These are phyloP conservation scores for Marchantia paleacea DNA, from an alignment of 225 moss, liverwort and hornwort species.

Conservation along the genomic window DNA sequence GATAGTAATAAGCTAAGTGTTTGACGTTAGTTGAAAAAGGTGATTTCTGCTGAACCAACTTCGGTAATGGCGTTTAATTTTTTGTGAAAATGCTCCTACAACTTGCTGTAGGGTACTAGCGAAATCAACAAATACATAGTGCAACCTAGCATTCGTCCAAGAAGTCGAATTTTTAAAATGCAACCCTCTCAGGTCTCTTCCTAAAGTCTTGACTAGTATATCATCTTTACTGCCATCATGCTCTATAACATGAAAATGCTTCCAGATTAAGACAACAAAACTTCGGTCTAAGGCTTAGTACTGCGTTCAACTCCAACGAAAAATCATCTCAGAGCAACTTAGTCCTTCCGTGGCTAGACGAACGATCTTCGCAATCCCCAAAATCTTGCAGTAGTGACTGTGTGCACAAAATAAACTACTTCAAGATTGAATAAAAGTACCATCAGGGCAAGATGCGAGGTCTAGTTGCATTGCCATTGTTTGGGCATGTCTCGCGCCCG, in stretches of 20 bases:
- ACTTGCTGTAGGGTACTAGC: too few relatives aligned
- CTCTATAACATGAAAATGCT: not conserved
- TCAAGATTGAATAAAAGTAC: conserved; percentile 24
- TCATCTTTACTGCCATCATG: not conserved
- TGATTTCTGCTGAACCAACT: too few relatives aligned
- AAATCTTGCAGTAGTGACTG: not conserved
- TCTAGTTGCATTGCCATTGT: conserved; percentile 59
- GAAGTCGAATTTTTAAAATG: too few relatives aligned
- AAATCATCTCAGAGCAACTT: not conserved
- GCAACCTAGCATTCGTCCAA: too few relatives aligned
- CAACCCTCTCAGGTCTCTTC: not conserved
- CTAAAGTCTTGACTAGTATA: not conserved
- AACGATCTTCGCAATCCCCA: not conserved
- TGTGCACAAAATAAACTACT: not conserved
- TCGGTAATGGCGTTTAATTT: too few relatives aligned
- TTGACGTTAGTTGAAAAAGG: too few relatives aligned
- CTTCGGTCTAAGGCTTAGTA: not conserved
- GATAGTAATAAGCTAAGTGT: too few relatives aligned
- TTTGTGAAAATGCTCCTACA: too few relatives aligned
- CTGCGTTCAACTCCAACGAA: not conserved
- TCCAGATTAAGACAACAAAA: not conserved
- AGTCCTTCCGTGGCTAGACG: not conserved
- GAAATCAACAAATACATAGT: too few relatives aligned
- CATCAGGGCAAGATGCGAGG: conserved; percentile 59
- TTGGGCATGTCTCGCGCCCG: conserved; percentile 62